Evolutionary conservation across 192 early-diverging fungal genomes (phyloP).

Genomic region (Umbelopsis vinacea): DNA sequence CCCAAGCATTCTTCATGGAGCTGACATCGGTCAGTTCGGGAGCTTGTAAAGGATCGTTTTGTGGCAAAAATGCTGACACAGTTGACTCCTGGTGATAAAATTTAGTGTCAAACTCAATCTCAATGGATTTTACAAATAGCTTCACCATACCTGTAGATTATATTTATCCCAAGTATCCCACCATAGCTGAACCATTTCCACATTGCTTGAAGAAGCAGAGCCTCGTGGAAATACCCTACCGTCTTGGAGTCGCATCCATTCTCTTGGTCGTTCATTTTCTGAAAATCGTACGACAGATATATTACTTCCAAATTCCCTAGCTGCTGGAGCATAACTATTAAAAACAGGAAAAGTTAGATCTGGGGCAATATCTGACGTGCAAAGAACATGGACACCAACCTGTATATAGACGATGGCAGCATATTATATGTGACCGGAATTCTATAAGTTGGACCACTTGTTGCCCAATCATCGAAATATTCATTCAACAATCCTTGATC

Average conservation of each 20-base stretch:
- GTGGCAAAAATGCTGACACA: neutral
- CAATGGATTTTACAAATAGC: no score
- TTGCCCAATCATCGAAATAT: constrained; percentile 83
- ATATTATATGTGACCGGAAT: constrained; percentile 93
- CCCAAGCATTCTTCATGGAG: constrained; percentile 32
- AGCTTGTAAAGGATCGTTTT: constrained; percentile 10
- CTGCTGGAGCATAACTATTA: constrained; percentile 76
- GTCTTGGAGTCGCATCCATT: constrained; percentile 69
- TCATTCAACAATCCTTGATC: constrained; percentile 94
- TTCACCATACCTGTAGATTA: constrained; percentile 32
- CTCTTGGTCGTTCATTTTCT: constrained; percentile 87
- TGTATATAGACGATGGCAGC: constrained; percentile 78
- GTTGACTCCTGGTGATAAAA: neutral
- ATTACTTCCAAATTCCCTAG: constrained; percentile 67
- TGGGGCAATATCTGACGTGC: neutral
- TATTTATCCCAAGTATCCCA: constrained; percentile 73
- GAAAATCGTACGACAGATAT: constrained; percentile 90
- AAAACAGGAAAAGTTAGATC: constrained; percentile 25
- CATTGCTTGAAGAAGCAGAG: constrained; percentile 53
- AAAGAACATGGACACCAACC: constrained; percentile 46
- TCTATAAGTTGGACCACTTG: constrained; percentile 56
- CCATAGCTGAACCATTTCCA: constrained; percentile 67
- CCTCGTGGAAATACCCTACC: constrained; percentile 57
- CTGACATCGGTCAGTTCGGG: neutral
- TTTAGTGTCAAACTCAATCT: neutral